These are phyloP conservation scores for Fusarium equiseti DNA, from an alignment of 2,329 filamentous ascomycete genomes.

Conservation along the genomic window DNA sequence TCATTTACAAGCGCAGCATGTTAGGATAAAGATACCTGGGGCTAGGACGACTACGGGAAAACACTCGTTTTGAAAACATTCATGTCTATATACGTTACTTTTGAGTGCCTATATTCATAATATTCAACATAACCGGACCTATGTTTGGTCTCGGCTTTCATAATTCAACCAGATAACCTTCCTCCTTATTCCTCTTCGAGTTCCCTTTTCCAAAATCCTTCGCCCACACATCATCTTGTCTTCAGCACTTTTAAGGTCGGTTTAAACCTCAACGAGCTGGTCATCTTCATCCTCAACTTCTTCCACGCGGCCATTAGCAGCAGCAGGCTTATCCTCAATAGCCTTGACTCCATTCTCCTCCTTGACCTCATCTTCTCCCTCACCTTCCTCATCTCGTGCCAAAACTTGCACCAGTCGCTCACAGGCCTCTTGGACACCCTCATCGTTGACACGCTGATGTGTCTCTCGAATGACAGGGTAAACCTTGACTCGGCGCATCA, in stretches of 20 bases:
- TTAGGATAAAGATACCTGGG: conserved; percentile 12
- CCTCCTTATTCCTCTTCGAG: background rate
- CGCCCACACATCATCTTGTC: background rate
- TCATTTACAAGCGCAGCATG: conserved; percentile 32
- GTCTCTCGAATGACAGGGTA: conserved; percentile 92
- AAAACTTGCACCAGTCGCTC: conserved; percentile 91
- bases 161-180: background rate
- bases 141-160: background rate
- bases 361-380: conserved; percentile 55
- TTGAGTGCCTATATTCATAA: conserved; percentile 27
- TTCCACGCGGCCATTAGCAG: conserved; percentile 56
- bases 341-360: conserved; percentile 51
- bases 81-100: conserved; percentile 35
- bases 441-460: conserved; percentile 81
- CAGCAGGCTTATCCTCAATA: conserved; percentile 53
- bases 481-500: conserved; percentile 80
- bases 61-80: conserved; percentile 30
- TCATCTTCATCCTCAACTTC: conserved; percentile 66
- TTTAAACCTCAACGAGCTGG: conserved; percentile 66
- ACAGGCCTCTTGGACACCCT: conserved; percentile 84
- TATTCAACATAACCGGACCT: background rate
- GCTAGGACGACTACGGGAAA: conserved; percentile 12
- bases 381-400: conserved; percentile 78
- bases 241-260: too few species aligned
- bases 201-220: background rate